A percentile compares a stretch with the other conserved stretches of the same genome.
These are phyloP conservation scores for Phyllostachys edulis DNA, from an alignment of 176 grass and related monocot species.

Conservation along the genomic window DNA sequence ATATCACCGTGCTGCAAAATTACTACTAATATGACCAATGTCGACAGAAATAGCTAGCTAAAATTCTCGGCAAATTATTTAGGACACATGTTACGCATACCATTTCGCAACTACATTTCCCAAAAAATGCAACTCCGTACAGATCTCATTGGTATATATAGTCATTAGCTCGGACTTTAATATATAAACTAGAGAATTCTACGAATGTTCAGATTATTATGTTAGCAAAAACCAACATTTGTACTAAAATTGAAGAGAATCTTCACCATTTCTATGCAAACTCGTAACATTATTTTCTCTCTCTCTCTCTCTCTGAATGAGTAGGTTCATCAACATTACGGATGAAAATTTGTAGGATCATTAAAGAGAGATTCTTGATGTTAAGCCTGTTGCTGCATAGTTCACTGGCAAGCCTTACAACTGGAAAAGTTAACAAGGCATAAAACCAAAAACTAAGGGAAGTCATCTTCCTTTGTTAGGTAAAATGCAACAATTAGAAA, in stretches of 20 bases:
- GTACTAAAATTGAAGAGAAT: background rate
- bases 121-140: background rate
- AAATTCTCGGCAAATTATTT: background rate
- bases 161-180: constrained; percentile 16
- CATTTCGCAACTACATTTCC: background rate
- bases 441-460: constrained; percentile 1
- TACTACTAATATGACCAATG: constrained; percentile 29
- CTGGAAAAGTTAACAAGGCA: background rate
- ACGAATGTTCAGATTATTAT: constrained; percentile 12
- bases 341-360: background rate
- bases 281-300: background rate
- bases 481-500: constrained; percentile 11
- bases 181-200: background rate
- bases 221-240: constrained; percentile 10
- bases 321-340: constrained; percentile 5
- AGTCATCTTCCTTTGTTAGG: background rate
- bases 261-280: constrained; percentile 2
- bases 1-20: constrained; percentile 90
- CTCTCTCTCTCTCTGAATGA: background rate
- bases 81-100: background rate
- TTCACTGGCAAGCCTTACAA: constrained; percentile 26
- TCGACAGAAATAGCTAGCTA: constrained; percentile 8
- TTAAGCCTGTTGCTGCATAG: background rate
- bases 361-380: background rate
- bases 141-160: constrained; percentile 17